Evolutionary conservation across 2,329 filamentous ascomycete genomes (phyloP).

Genomic region (Anisogramma anomala): DNA sequence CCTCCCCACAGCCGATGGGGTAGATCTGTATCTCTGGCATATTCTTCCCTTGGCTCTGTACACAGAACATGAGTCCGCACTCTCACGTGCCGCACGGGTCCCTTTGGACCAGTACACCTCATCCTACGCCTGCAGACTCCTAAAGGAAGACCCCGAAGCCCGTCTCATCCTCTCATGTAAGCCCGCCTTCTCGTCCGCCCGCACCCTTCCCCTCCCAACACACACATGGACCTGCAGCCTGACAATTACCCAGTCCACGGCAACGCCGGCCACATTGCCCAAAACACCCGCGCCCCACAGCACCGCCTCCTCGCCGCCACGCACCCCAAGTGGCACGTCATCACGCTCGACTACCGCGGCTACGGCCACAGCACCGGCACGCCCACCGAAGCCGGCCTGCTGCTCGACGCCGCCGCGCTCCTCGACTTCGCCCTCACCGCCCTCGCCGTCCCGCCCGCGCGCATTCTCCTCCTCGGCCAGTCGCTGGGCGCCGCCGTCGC

Average conservation of each 20-base stretch:
- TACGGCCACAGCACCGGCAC: slow-evolving; percentile 72
- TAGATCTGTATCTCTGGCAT: slow-evolving; percentile 81
- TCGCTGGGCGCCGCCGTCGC: slow-evolving; percentile 81
- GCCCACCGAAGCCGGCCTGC: slow-evolving; percentile 70
- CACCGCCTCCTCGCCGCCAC: slow-evolving; percentile 68
- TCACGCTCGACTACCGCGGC: slow-evolving; percentile 86
- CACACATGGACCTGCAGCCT: no score
- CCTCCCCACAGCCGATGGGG: slow-evolving; percentile 61
- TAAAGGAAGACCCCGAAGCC: slow-evolving; percentile 51
- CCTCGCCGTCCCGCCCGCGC: slow-evolving; percentile 52
- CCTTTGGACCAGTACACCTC: slow-evolving; percentile 36
- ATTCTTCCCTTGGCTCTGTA: slow-evolving; percentile 72
- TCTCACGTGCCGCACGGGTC: slow-evolving; percentile 22
- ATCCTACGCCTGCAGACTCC: slow-evolving; percentile 47
- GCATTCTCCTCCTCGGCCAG: slow-evolving; percentile 74
- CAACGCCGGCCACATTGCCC: slow-evolving; percentile 78
- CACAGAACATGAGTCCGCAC: slow-evolving; percentile 53
- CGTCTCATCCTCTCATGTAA: slow-evolving; percentile 54
- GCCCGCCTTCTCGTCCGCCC: slow-evolving; percentile 17
- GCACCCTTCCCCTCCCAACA: no score
- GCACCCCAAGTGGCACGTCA: slow-evolving; percentile 58
- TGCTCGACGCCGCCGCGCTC: slow-evolving; percentile 63
- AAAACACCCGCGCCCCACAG: slow-evolving; percentile 61
- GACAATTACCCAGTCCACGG: no score
- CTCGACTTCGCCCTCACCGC: slow-evolving; percentile 60